Base-by-base conservation (phyloP, 2,329 filamentous ascomycete genomes). In the Mollisiaceae sp. region DNA sequence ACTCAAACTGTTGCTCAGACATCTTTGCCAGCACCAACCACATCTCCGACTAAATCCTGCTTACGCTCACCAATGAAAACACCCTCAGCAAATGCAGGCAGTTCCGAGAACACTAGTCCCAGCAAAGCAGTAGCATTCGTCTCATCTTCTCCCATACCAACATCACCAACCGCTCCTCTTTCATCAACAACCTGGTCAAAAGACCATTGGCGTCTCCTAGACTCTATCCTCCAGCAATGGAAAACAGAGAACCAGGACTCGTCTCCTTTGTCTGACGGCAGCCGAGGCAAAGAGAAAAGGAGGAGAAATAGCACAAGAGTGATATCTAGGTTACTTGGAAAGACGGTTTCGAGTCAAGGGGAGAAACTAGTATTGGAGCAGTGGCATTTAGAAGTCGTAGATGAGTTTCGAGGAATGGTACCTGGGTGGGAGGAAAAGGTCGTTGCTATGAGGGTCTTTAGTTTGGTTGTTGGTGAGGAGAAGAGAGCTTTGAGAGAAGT, bases 381-480 rank as follows among this genome's bases (percentile, higher is more conserved):
- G 65, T 77, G 75, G 75, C 75, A 77, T 70, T 60, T 76, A 22
- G 75, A 76, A 59, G 74, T 67, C 60, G 74, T 77, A 20, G 75
- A 75, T 69, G 71, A 75, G 67, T 77, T 76, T 50, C 58, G 74
- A 27, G 68, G 69, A 1, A 35, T 63, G 4, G 75, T 76, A 22
- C 70, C 71, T 4, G 75, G 75, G 4, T 77, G 75, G 75, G 70
- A 77, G 32, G 75, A 77, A 65, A 69, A 69, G 60, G 68, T 67
- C 59, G 68, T 77, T 63, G 75, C 74, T 12, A 74, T 72, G 69
- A 68, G 75, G 43, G 68, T 76, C 22, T 75, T 76, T 69, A 67
- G 71, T 1, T 58, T 76, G 14, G 35, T 75, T 38, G 60, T 74
- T 15, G 74, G 71, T 6, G 74, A 70, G 55, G 68, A 71, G 59